Evolutionary conservation across 2,329 filamentous ascomycete species (phyloP).

Genomic region (Arthrobotrys sphaeroides): DNA sequence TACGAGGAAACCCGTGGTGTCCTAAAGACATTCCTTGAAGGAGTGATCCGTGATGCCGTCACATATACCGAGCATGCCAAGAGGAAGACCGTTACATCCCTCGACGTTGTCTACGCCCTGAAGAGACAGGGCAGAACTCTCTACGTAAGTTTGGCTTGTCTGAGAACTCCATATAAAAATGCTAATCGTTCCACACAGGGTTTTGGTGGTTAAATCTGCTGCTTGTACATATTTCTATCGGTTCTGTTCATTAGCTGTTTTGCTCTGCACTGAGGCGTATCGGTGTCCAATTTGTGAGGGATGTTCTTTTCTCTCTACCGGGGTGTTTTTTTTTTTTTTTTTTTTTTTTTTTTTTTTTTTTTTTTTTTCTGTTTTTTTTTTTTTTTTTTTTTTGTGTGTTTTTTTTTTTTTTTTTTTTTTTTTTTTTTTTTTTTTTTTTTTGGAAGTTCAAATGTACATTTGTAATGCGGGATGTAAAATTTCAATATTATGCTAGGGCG

Average conservation of each 20-base stretch:
- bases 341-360: background rate
- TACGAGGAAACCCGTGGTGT: constrained; percentile 82
- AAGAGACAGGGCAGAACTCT: constrained; percentile 74
- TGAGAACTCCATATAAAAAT: background rate
- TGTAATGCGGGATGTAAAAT: constrained; percentile 2
- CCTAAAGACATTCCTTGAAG: constrained; percentile 80
- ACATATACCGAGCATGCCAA: constrained; percentile 83
- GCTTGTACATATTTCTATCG: background rate
- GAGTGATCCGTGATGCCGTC: constrained; percentile 78
- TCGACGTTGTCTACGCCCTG: constrained; percentile 72
- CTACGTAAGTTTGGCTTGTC: constrained; percentile 62
- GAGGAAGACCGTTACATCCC: constrained; percentile 78
- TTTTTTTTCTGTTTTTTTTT: background rate
- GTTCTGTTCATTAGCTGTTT: background rate
- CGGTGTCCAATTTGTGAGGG: constrained; percentile 13
- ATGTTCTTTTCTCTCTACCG: constrained; percentile 1
- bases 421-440: background rate
- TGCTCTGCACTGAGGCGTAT: constrained; percentile 23
- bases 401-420: background rate
- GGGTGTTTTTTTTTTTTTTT: constrained; percentile 1
- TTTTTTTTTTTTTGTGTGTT: background rate
- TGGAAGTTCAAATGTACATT: constrained; percentile 3
- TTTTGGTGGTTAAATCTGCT: constrained; percentile 44
- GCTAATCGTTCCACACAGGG: background rate
- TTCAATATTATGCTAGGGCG: background rate